Evolutionary conservation across 2,329 filamentous ascomycete species (phyloP).

Genomic region (Fonsecaea erecta): DNA sequence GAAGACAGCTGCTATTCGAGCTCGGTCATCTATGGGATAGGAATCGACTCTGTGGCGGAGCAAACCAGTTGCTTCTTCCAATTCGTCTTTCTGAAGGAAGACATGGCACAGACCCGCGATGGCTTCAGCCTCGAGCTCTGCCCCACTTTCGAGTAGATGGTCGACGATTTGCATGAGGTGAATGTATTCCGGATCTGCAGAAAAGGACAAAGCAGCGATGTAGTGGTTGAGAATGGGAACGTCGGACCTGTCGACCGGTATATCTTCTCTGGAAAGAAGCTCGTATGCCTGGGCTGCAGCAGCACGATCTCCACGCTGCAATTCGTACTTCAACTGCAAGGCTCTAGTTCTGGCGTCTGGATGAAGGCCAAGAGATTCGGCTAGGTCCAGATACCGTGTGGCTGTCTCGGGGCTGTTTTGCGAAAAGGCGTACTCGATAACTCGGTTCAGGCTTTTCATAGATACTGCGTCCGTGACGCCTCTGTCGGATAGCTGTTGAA

Average conservation of each 20-base stretch:
- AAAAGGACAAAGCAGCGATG: constrained; percentile 68
- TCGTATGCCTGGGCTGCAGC: constrained; percentile 63
- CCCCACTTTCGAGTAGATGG: constrained; percentile 71
- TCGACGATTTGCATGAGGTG: constrained; percentile 74
- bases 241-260: constrained; percentile 60
- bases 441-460: constrained; percentile 73
- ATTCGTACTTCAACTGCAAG: constrained; percentile 74
- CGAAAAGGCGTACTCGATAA: constrained; percentile 75
- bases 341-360: constrained; percentile 73
- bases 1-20: constrained; percentile 68
- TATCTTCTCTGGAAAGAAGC: constrained; percentile 55
- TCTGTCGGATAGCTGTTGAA: constrained; percentile 66
- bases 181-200: constrained; percentile 67
- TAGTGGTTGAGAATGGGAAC: constrained; percentile 71
- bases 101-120: constrained; percentile 73
- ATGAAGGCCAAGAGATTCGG: constrained; percentile 66
- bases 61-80: constrained; percentile 78
- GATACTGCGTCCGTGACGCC: constrained; percentile 60
- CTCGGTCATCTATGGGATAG: constrained; percentile 72
- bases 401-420: constrained; percentile 72
- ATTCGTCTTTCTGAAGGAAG: constrained; percentile 76
- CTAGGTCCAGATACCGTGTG: constrained; percentile 72
- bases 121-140: constrained; percentile 73
- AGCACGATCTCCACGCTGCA: constrained; percentile 73
- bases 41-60: constrained; percentile 75